Base-by-base conservation (phyloP, 176 grass and related monocot species). In the Bothriochloa decipiens region DNA sequence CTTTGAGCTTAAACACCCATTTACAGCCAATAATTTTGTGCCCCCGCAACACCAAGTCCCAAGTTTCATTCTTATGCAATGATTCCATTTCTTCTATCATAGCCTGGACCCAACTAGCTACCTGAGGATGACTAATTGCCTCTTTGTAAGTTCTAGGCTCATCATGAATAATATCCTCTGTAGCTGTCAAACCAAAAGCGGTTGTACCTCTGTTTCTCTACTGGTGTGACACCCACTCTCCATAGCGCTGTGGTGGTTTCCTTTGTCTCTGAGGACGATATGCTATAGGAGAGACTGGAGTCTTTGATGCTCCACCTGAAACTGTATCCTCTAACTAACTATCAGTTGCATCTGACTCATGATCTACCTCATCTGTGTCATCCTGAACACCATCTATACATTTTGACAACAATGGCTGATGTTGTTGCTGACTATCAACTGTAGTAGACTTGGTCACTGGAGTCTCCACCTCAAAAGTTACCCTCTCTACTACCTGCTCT, bases 1-100 rank as follows among this genome's bases (percentile, higher is more conserved):
- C 61, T 28, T 64, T 28, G 25, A 64, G 61, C 11, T 64, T 79
- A 11, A 84, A 89, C 22, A 84, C 27, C 65, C 41, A 89, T 63
- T 89, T 89, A 11, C 57, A 85, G 22, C 36, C 75, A 15, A 89
- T 6, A 64, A 88, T 52, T 11, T 85, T 84, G 14, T 7, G 35
- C 17, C 81, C 65, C 29, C n/a, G 28, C 26, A 84, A 50, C 5
- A 89, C 75, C 0, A 81, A 40, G n/a, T 79, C 46, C 82, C 41
- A 89, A 41, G 29, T 83, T 0, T 61, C 4, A 66, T 85, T 89
- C 14, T 61, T 80, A 5, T 89, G 23, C 27, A 85, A 28, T 68
- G 32, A 76, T 29, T 63, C 60, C 61, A 83, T 88, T 14, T 78
- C 29, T 9, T 88, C 37, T 17, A 5, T 9, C 64, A 88, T 83